phyloP scores from a whole-genome alignment of 768 basidiomycete genomes.

The Hydnomerulius pinastri region DNA sequence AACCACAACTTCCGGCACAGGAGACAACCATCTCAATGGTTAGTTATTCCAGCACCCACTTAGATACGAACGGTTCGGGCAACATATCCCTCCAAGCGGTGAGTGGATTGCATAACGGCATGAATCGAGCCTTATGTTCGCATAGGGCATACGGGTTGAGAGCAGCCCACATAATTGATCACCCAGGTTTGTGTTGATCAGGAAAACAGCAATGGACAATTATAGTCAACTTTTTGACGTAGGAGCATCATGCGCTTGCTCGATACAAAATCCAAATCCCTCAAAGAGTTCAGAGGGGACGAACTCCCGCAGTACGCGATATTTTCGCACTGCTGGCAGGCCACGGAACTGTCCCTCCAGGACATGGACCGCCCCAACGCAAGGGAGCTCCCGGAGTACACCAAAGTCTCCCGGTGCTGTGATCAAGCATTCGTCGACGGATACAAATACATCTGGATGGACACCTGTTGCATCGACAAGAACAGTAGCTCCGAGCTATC shows the following conservation, averaged over 20 bases:
- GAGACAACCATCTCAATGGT: too few species aligned
- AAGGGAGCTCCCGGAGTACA: neutral
- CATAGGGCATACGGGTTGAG: too few species aligned
- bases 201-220: too few species aligned
- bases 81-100: too few species aligned
- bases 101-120: too few species aligned
- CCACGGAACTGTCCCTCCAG: neutral
- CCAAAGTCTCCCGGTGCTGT: constrained; percentile 3
- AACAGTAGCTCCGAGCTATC: constrained; percentile 23
- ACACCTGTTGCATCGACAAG: constrained; percentile 22
- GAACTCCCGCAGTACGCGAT: constrained; percentile 4
- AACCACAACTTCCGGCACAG: too few species aligned
- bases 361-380: neutral
- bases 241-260: constrained; percentile 2
- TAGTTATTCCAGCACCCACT: too few species aligned
- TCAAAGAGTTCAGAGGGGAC: neutral
- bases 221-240: too few species aligned
- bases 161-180: too few species aligned
- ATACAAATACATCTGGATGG: constrained; percentile 13
- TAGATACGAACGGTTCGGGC: too few species aligned
- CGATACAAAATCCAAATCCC: neutral
- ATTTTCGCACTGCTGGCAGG: constrained; percentile 7
- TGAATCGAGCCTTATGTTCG: too few species aligned
- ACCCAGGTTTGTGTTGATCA: too few species aligned
- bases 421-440: constrained; percentile 1